A percentile compares a stretch with the other conserved stretches of the same genome.
These are phyloP conservation scores for Ichthyophthirius multifiliis DNA, from an alignment of 169 alveolate genomes.

Conservation along the genomic window DNA sequence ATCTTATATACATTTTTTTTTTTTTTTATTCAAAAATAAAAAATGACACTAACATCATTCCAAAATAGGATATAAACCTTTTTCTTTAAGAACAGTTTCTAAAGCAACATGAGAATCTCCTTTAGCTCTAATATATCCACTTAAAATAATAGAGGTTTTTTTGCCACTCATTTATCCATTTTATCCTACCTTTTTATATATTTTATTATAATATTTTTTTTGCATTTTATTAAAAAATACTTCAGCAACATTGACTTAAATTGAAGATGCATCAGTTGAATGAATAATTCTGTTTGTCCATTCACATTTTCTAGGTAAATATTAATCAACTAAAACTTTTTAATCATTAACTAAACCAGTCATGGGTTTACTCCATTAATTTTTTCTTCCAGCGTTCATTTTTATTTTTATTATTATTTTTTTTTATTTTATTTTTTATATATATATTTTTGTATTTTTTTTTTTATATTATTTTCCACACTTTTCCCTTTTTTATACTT, in stretches of 20 bases:
- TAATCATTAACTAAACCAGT: conserved; percentile 2
- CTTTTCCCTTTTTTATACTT: no score
- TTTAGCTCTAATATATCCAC: neutral
- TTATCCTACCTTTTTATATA: conserved; percentile 8
- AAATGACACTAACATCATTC: no score
- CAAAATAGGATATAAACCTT: neutral
- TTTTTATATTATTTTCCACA: conserved; percentile 10
- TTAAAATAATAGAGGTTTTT: neutral
- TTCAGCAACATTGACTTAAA: conserved; percentile 1
- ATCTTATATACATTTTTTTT: no score
- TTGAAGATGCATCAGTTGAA: neutral
- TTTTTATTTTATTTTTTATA: neutral
- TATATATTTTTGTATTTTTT: neutral
- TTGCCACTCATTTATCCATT: neutral
- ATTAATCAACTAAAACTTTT: neutral
- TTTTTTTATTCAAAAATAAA: no score
- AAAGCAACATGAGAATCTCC: conserved; percentile 8
- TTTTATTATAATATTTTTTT: no score
- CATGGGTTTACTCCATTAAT: neutral
- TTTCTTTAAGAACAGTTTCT: neutral
- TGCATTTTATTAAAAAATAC: no score
- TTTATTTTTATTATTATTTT: neutral
- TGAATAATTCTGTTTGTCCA: neutral
- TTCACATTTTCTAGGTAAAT: conserved; percentile 4
- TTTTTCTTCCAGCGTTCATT: conserved; percentile 7